Base-by-base conservation (phyloP, 2,329 filamentous ascomycete genomes). In the Venturia oleaginea region DNA sequence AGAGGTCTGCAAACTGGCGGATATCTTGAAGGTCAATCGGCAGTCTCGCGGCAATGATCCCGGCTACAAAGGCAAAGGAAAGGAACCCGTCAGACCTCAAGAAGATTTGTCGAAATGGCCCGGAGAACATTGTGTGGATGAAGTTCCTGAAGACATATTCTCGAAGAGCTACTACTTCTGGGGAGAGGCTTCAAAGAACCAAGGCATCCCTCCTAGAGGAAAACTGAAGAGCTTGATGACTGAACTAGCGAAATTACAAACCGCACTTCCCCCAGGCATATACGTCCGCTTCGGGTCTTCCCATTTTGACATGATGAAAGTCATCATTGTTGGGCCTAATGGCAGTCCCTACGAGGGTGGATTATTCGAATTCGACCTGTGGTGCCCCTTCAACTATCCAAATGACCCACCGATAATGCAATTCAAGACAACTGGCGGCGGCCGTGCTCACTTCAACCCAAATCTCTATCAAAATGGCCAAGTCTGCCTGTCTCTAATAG, bases 301-400 rank as follows among this genome's bases (percentile, higher is more conserved):
- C 10, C 75, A 81, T 0, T 74, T 79, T 0, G 81, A 84, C 67
- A 66, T 80, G n/a, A 76, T 84, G 71, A 83, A 82, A 68, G 70
- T 77, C 24, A 64, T 82, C 30, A 81, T 84, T 59, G 72, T 80
- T 24, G 82, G 82, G 0, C 80, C 82, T 0, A 68, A 68, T 4
- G 78, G 72, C 17, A 83, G 81, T 7, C 82, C 82, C 17, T 84
- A 84, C 69, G 81, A 81, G 67, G 74, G 80, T 51, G 82, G 82
- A 0, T 68, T 84, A 3, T 84, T 83, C 68, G 81, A 84, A 67
- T 84, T 84, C 65, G 81, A 84, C 67, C 67, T 84, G 38, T 77
- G 77, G 40, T 81, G 79, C 61, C 69, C 71, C 8, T 15, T 37
- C 0, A 67, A 74, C 0, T 84, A 80, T 64, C 81, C 82, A 0